These are phyloP conservation scores for Hansenula lynferdii DNA, from an alignment of 1,139 yeast genomes.

Conservation along the genomic window DNA sequence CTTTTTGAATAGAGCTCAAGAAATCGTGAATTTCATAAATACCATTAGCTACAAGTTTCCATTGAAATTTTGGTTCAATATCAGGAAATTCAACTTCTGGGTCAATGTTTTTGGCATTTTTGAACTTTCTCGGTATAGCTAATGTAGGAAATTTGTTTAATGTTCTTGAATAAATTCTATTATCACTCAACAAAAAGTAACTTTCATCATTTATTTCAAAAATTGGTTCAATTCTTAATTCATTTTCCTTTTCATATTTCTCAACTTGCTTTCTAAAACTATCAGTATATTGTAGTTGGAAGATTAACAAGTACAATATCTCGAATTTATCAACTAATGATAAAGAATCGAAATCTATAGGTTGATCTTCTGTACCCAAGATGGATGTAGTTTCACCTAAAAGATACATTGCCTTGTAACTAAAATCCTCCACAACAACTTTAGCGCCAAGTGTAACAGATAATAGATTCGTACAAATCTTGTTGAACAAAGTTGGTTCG, in stretches of 20 bases:
- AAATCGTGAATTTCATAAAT: conserved; percentile 24
- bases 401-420: conserved; percentile 39
- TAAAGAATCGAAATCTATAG: conserved; percentile 33
- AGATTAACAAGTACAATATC: conserved; percentile 37
- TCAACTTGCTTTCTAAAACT: conserved; percentile 29
- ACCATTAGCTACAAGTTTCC: conserved; percentile 35
- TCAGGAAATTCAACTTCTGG: conserved; percentile 20
- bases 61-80: conserved; percentile 29
- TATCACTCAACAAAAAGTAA: conserved; percentile 19
- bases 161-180: conserved; percentile 21
- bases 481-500: conserved; percentile 33
- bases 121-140: conserved; percentile 29
- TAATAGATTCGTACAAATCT: conserved; percentile 37
- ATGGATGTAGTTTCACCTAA: conserved; percentile 32
- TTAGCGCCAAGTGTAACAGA: conserved; percentile 28
- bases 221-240: conserved; percentile 25
- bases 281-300: conserved; percentile 26
- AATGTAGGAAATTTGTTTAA: conserved; percentile 20
- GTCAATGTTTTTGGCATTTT: conserved; percentile 30
- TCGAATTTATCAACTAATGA: conserved; percentile 42
- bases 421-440: conserved; percentile 34
- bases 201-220: conserved; percentile 23
- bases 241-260: conserved; percentile 24
- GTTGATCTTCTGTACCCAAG: conserved; percentile 22
- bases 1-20: conserved; percentile 15